Conservation (phyloP, 2,329 filamentous ascomycete species). For the Hymenoscyphus fraxineus region DNA sequence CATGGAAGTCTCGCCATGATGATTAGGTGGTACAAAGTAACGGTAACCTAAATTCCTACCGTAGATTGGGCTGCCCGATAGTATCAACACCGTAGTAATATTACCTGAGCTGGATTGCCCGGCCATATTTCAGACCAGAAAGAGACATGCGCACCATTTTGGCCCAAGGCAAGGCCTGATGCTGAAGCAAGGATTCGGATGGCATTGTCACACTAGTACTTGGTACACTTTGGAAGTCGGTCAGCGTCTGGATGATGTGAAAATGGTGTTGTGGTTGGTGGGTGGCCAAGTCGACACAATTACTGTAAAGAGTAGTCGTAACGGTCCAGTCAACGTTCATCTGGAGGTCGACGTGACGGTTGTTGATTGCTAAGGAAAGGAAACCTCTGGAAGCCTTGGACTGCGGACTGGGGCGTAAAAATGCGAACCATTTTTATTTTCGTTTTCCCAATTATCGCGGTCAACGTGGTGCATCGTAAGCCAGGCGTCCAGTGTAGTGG, state of each 20-base stretch:
- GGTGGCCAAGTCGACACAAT: neutral
- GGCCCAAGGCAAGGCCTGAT: neutral
- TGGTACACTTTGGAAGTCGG: neutral
- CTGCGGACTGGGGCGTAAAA: neutral
- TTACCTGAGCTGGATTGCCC: too few species aligned
- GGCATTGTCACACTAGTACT: neutral
- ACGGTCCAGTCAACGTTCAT: neutral
- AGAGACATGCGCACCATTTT: neutral
- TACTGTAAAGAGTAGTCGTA: too few species aligned
- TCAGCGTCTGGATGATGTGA: neutral
- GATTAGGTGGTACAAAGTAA: neutral
- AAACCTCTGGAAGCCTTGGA: too few species aligned
- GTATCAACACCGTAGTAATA: too few species aligned
- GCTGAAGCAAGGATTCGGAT: neutral
- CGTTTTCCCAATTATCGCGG: slow-evolving; percentile 15
- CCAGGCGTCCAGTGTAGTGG: slow-evolving; percentile 9
- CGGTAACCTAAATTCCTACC: neutral
- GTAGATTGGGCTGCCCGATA: neutral
- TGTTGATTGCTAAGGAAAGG: too few species aligned
- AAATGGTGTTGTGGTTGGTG: neutral
- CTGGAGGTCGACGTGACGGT: slow-evolving; percentile 2
- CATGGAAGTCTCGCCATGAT: neutral
- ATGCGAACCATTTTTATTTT: slow-evolving; percentile 9
- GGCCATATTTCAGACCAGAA: neutral
- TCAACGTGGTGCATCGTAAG: slow-evolving; percentile 18